Evolutionary conservation across 2,329 filamentous ascomycete species (phyloP), one percentile per base, ranked within the genome.

Genomic region (Ophiostoma ulmi): DNA sequence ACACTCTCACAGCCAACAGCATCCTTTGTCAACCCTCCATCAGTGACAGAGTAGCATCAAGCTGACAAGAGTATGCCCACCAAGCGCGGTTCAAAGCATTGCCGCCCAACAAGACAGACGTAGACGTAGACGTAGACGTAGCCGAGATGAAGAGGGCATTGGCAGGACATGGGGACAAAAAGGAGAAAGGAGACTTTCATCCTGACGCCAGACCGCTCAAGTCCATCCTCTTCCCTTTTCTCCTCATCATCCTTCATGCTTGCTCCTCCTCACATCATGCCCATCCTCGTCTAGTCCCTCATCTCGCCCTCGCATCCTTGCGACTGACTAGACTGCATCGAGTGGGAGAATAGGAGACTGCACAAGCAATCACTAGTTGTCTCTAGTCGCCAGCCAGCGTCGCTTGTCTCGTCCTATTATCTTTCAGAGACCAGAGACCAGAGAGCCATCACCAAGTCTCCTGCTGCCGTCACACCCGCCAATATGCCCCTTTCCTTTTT

Each of bases 21-120:
- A 26, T 58, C 22, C 52, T 11, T 2, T 17, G 17, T 58, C 11
- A 5, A 58, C 52, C 52, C 52, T 58, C 52, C 52, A 58, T 58
- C 8, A 58, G 52, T 26, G 22, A 58, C 52, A 58, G 52, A 58
- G 52, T 58, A 58, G 52, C 52, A 26, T 58, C 52, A 58, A 14
- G 52, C 52, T 58, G 20, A 58, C 52, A 58, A 26, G 52, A 26
- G 13, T 7, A 58, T 26, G 52, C 4, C n/a, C 52, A 55, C 52
- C 52, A 58, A 58, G 52, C 52, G 52, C 52, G 52, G 52, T 26
- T 26, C 52, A 2, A 58, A 58, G 52, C n/a, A 58, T 58, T 58
- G 52, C 22, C 52, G 52, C 52, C n/a, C 52, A 58, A 58, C 52
- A 58, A 58, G 52, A 5, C 22, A 58, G 52, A 58, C 22, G 14